Evolutionary conservation across 805 yeast genomes (phyloP), one percentile per base, ranked within the genome.

Genomic region (Nakazawaea peltata): DNA sequence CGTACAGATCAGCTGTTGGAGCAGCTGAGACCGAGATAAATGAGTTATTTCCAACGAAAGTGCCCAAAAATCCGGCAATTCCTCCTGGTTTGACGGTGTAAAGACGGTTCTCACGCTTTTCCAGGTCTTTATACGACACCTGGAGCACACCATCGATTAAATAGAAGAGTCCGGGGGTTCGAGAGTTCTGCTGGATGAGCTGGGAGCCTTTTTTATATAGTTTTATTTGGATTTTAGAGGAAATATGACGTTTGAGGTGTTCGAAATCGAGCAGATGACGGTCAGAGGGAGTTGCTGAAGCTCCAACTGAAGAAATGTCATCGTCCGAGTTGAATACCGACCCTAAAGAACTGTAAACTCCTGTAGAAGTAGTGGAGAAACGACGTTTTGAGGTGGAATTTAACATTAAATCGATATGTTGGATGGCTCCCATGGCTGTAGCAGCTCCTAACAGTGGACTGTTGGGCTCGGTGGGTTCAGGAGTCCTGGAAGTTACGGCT

Each of bases 11-110:
- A 0, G 72, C 57, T n/a, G n/a, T n/a, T n/a, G n/a, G n/a, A 3
- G 71, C 65, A 0, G 95, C 82, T 27, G 58, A 67, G 5, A 88
- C 71, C 15, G 77, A 72, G 3, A 80, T 87, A 46, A 86, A 74
- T 0, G 97, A 84, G 39, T 77, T 74, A 42, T 81, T 75, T 1
- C 95, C 92, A 8, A 87, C 69, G 12, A 88, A 55, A 0, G 94
- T 71, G 4, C 94, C 85, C 31, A 90, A 54, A 50, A 84, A 90
- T 0, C 97, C 97, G 0, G 90, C 94, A 12, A 90, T 54, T 4
- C 92, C 92, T 5, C 97, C 97, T 2, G 79, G 65, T 12, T 67
- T 59, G 2, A 86, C 77, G 0, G 76, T 68, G 45, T 77, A 79
- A 2, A 84, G 45, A 19, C 56, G 54, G 26, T 64, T 67, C 26